These are phyloP conservation scores for Rhizoctonia solani DNA, from an alignment of 1,284 basidiomycete species.

Conservation along the genomic window DNA sequence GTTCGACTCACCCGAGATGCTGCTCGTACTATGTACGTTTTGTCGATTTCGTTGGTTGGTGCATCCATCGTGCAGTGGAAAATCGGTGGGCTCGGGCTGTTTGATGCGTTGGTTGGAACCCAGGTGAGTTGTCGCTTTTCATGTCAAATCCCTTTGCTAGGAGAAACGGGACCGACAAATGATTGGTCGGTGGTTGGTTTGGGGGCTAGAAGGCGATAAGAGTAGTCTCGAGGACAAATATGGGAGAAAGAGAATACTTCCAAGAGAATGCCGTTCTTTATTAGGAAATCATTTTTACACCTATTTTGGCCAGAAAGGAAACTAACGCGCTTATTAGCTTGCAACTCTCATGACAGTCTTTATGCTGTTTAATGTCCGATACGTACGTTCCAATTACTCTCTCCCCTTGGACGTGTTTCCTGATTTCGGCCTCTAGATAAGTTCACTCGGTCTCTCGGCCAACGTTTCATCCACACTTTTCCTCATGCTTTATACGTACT, in stretches of 20 bases:
- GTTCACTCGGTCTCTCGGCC: slow-evolving; percentile 12
- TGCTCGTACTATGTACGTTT: slow-evolving; percentile 9
- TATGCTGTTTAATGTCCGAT: slow-evolving; percentile 5
- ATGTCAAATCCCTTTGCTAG: too few relatives aligned
- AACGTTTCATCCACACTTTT: background rate
- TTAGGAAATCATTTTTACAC: too few relatives aligned
- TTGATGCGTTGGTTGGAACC: slow-evolving; percentile 15
- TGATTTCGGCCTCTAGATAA: background rate
- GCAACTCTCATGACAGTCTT: slow-evolving; percentile 12
- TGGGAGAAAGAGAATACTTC: too few relatives aligned
- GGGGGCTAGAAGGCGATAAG: too few relatives aligned
- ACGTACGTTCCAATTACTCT: slow-evolving; percentile 14
- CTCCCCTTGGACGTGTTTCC: background rate
- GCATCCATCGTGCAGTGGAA: slow-evolving; percentile 16
- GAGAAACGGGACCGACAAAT: too few relatives aligned
- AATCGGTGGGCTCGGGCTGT: slow-evolving; percentile 13
- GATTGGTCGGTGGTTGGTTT: too few relatives aligned
- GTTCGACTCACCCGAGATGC: slow-evolving; percentile 1
- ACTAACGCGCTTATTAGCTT: background rate
- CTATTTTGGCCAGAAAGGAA: background rate
- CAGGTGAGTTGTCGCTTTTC: too few relatives aligned
- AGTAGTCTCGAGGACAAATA: too few relatives aligned
- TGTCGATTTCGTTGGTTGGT: background rate
- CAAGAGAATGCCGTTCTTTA: too few relatives aligned
- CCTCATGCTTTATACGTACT: slow-evolving; percentile 8